phyloP scores from a whole-genome alignment of 192 early-diverging fungal genomes.

The Funneliformis mosseae region DNA sequence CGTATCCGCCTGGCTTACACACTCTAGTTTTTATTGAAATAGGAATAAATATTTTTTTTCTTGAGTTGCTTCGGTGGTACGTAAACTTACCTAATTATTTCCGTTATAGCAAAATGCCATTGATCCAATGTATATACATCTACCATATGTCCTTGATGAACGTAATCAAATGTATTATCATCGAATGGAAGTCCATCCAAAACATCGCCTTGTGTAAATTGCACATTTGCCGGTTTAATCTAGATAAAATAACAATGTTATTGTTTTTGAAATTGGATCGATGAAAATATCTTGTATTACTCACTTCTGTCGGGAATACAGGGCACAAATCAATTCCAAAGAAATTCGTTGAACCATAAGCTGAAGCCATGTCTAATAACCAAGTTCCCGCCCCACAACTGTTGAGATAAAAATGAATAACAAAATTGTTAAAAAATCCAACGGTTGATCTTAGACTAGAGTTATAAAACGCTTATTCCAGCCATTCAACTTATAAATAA shows the following conservation, averaged over 20 bases:
- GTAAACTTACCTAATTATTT: not conserved
- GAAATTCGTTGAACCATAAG: not conserved
- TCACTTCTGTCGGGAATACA: not conserved
- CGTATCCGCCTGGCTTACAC: not conserved
- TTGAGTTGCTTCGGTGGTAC: not conserved
- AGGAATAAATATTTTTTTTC: too few relatives aligned
- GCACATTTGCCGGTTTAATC: not conserved
- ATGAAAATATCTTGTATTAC: not conserved
- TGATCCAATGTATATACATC: not conserved
- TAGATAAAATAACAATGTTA: not conserved
- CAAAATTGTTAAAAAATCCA: not conserved
- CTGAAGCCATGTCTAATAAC: not conserved
- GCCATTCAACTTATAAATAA: too few relatives aligned
- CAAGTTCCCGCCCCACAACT: not conserved
- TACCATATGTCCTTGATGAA: not conserved
- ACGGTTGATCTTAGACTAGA: too few relatives aligned
- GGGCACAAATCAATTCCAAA: not conserved
- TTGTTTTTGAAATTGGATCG: too few relatives aligned
- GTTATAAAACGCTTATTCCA: too few relatives aligned
- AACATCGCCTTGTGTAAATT: conserved; percentile 5
- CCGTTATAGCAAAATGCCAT: not conserved
- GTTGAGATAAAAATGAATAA: not conserved
- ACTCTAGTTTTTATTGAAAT: not conserved
- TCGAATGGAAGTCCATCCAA: not conserved
- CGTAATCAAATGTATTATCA: conserved; percentile 17